Evolutionary conservation across 2,329 filamentous ascomycete species (phyloP), one percentile per base, ranked within the genome.

Genomic region (Botrytis paeoniae): DNA sequence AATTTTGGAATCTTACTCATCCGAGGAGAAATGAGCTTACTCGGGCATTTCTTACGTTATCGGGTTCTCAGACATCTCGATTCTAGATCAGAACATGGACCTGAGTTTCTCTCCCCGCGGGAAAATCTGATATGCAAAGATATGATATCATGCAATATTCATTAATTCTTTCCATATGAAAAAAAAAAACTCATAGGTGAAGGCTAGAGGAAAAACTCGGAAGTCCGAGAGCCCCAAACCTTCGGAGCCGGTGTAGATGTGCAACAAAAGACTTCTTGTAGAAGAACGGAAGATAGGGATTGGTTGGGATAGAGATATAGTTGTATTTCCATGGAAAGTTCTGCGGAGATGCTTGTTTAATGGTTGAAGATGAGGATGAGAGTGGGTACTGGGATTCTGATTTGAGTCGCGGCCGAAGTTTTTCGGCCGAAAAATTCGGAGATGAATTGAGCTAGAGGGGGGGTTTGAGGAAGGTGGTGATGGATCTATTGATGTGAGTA

Each of bases 361-460:
- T 59, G 1, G 32, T 35, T 32, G 35, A 6, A 5, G 6, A 54
- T 54, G 22, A 41, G 60, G 37, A 29, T 41, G 16, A 39, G 37
- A 20, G 60, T 29, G 37, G 35, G 37, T 62, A 25, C 10, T 61
- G 0, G 4, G 32, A 37, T 14, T 62, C 14, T 29, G 8, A 5
- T 29, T 18, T 20, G 37, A 29, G 37, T 29, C 29, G 39, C 25
- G 61, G 61, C 61, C 37, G 61, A 61, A 29, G 25, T n/a, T 20
- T 39, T 63, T 63, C 61, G 61, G 61, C 37, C 61, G 61, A 63
- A n/a, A 37, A 29, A 20, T 41, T 63, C 39, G 61, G 61, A 18
- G 25, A 62, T 62, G 25, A 7, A 18, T 20, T 43, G 16, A 0
- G 8, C 10, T 41, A 6, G 60, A 18, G 22, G 25, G 0, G 4